Conservation (phyloP, 2,329 filamentous ascomycete species). For the Cercospora beticola region DNA sequence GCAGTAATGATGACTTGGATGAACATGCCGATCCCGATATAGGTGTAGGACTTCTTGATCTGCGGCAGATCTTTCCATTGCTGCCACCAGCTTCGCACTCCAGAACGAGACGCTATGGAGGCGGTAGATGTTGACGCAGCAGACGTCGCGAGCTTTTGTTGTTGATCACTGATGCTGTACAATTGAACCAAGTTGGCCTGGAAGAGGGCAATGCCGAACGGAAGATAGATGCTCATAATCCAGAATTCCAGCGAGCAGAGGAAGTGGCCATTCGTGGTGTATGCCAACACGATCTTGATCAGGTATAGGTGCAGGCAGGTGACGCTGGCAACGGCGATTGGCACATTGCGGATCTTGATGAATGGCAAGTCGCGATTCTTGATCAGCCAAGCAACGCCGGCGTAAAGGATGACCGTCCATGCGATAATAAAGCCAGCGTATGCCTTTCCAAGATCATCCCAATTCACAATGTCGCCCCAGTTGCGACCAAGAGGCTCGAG, state of each 20-base stretch:
- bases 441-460: conserved; percentile 28
- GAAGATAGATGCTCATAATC: conserved; percentile 66
- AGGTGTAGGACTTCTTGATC: conserved; percentile 51
- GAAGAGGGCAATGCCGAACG: conserved; percentile 65
- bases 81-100: conserved; percentile 32
- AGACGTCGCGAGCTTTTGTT: conserved; percentile 23
- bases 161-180: conserved; percentile 39
- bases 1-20: conserved; percentile 39
- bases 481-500: conserved; percentile 30
- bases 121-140: conserved; percentile 9
- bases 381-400: conserved; percentile 26
- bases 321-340: conserved; percentile 27
- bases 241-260: conserved; percentile 61
- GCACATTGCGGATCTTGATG: conserved; percentile 30
- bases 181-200: conserved; percentile 64
- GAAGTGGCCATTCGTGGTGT: conserved; percentile 39
- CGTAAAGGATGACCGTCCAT: conserved; percentile 27
- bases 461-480: conserved; percentile 30
- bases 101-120: background rate
- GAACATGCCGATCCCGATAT: conserved; percentile 56
- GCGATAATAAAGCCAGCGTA: conserved; percentile 28
- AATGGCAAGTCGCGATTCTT: conserved; percentile 26
- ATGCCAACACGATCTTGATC: conserved; percentile 45
- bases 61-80: conserved; percentile 42
- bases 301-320: conserved; percentile 44